Evolutionary conservation across 148 eudicot species (phyloP).

Genomic region (Persicaria maculosa): DNA sequence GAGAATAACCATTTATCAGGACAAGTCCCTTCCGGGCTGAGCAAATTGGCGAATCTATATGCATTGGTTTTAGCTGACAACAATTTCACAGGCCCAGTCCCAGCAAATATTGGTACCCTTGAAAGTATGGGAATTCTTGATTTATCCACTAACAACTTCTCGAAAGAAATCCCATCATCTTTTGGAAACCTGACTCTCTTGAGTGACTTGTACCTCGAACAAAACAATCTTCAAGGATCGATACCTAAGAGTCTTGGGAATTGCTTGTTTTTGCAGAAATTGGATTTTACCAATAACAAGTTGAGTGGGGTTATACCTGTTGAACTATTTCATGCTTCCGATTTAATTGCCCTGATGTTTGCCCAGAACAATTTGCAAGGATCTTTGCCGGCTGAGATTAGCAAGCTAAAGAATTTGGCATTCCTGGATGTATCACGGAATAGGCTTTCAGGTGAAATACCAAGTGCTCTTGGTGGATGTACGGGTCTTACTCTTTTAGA

Average conservation of each 20-base stretch:
- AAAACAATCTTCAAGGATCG: slow-evolving; percentile 22
- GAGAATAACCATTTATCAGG: slow-evolving; percentile 18
- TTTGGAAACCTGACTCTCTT: slow-evolving; percentile 31
- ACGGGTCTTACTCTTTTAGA: slow-evolving; percentile 10
- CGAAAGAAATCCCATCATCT: slow-evolving; percentile 30
- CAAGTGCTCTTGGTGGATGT: slow-evolving; percentile 12
- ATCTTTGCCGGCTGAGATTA: slow-evolving; percentile 22
- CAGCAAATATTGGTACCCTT: slow-evolving; percentile 20
- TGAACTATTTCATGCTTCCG: slow-evolving; percentile 20
- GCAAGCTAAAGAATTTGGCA: slow-evolving; percentile 20
- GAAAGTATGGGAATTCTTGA: not conserved
- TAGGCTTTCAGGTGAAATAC: not conserved
- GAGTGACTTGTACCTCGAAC: not conserved
- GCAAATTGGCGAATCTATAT: slow-evolving; percentile 18
- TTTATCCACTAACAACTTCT: slow-evolving; percentile 16
- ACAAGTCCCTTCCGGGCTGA: slow-evolving; percentile 19
- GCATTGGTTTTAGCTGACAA: slow-evolving; percentile 27
- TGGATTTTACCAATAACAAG: slow-evolving; percentile 22
- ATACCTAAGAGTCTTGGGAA: slow-evolving; percentile 33
- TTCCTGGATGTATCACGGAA: slow-evolving; percentile 18
- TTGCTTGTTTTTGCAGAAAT: slow-evolving; percentile 17
- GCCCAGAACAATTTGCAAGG: not conserved
- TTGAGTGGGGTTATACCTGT: slow-evolving; percentile 27
- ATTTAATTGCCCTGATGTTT: not conserved
- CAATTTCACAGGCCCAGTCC: slow-evolving; percentile 42